Evolutionary conservation across 1,284 basidiomycete species (phyloP).

Genomic region (Heterobasidion irregulare): DNA sequence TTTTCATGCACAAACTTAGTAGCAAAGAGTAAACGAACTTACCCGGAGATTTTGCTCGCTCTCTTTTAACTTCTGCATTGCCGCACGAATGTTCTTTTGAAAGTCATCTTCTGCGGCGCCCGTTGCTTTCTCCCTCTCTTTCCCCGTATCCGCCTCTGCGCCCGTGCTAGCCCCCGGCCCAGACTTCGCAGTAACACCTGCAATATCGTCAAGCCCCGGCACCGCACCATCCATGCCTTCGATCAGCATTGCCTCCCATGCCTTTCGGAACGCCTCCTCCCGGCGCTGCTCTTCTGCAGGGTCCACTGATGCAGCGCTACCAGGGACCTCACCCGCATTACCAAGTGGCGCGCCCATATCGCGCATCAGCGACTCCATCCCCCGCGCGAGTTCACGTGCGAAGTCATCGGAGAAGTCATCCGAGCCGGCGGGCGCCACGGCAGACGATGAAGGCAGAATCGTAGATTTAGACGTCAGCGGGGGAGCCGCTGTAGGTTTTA

Average conservation of each 20-base stretch:
- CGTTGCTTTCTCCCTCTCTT: conserved; percentile 23
- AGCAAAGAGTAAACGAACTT: conserved; percentile 8
- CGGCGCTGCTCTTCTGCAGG: conserved; percentile 27
- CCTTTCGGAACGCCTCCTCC: conserved; percentile 46
- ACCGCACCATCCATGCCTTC: conserved; percentile 49
- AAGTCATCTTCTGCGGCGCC: conserved; percentile 38
- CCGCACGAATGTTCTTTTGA: conserved; percentile 69
- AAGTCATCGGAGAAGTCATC: conserved; percentile 41
- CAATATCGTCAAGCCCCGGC: conserved; percentile 18
- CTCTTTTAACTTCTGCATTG: conserved; percentile 76
- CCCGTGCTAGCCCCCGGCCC: not conserved
- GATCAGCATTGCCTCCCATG: conserved; percentile 72
- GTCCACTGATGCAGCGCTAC: conserved; percentile 16
- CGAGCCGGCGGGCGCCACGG: conserved; percentile 26
- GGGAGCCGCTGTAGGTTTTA: conserved; percentile 19
- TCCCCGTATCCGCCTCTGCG: conserved; percentile 11
- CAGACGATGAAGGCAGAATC: conserved; percentile 11
- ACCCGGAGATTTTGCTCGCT: conserved; percentile 54
- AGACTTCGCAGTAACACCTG: conserved; percentile 17
- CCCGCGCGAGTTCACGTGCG: conserved; percentile 65
- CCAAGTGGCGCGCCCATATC: conserved; percentile 43
- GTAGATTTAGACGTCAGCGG: conserved; percentile 8
- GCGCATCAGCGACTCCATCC: conserved; percentile 82
- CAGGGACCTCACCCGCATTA: conserved; percentile 5
- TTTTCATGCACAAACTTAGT: not conserved